phyloP scores from a whole-genome alignment of 208 protist genomes.

The Wallacemonas rigidus region DNA sequence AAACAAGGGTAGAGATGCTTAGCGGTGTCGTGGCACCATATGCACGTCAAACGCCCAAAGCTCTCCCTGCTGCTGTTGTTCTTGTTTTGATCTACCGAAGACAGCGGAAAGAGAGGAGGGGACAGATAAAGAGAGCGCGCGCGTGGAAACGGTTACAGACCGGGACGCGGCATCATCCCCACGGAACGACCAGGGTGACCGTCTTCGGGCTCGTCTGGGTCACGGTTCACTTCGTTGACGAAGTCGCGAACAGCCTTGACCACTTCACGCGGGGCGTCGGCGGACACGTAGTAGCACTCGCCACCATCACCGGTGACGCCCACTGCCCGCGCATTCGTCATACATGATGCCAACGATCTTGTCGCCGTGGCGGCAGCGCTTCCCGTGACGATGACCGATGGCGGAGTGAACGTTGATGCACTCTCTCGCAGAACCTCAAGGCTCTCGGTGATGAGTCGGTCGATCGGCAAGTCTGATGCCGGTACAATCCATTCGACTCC shows the following conservation, averaged over 20 bases:
- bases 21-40: no score
- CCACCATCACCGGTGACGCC: not conserved
- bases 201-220: not conserved
- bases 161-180: constrained; percentile 5
- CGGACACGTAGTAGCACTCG: not conserved
- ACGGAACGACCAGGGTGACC: not conserved
- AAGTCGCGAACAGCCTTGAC: not conserved
- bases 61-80: no score
- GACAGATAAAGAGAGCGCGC: not conserved
- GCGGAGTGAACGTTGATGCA: not conserved
- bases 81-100: not conserved
- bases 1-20: no score
- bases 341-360: not conserved
- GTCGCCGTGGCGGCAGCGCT: not conserved
- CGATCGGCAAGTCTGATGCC: not conserved
- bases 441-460: not conserved
- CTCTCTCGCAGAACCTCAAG: not conserved
- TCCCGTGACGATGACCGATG: not conserved
- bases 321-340: not conserved
- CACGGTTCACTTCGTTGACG: constrained; percentile 2
- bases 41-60: no score
- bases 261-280: not conserved
- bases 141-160: not conserved
- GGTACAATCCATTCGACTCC: not conserved
- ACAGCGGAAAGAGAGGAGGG: not conserved